These are phyloP conservation scores for Dictyostelium discoideum DNA, from an alignment of 78 protist species.

Conservation along the genomic window dicty_2.7 NC_007088.5:2946001-2946500, in stretches of 20 bases:
- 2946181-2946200: conserved; percentile 1
- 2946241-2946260: not conserved
- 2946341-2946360: conserved; percentile 87
- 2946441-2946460: conserved; percentile 90
- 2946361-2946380: conserved; percentile 87
- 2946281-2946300: conserved; percentile 90
- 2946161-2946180: not conserved
- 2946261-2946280: conserved; percentile 19
- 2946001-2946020: conserved; percentile 14
- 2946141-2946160: not conserved
- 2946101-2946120: not conserved
- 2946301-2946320: conserved; percentile 93
- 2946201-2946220: not conserved
- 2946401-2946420: conserved; percentile 87
- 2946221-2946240: conserved; percentile 17
- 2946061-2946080: not conserved
- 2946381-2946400: conserved; percentile 90
- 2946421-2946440: conserved; percentile 93
- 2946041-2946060: not conserved
- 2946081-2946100: not conserved
- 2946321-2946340: conserved; percentile 86
- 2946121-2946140: not conserved
- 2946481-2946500: not conserved
- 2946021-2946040: no score
- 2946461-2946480: conserved; percentile 60